Evolutionary conservation across 352 stramenopile genomes (phyloP), one percentile per base, ranked within the genome.

Genomic region (Globisporangium paddicum): DNA sequence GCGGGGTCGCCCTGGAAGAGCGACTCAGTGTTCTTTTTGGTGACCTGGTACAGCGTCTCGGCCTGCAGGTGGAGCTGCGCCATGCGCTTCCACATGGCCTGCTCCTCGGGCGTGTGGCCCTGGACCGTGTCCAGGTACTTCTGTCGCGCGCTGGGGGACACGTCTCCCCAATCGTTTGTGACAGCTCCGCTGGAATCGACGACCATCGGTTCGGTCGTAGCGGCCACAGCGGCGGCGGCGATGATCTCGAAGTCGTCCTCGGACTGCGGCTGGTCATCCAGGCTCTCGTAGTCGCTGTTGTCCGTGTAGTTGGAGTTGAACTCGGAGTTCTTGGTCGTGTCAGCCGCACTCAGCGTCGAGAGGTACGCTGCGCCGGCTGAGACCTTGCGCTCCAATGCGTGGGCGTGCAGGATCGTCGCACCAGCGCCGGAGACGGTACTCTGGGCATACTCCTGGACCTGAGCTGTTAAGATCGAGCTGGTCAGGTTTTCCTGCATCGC

Each of bases 81-180:
- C 41, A 60, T 60, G 55, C 55, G 55, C 23, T 53, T 60, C 55
- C 55, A 60, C 38, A 60, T 60, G 19, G 26, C 55, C n/a, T 53
- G 55, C 55, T 60, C 41, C 34, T 60, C 55, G 1, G 41, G 28
- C 11, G 55, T 60, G 28, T 32, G 55, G 28, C 55, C 26, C 41
- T 51, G 55, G 0, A 60, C 44, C 7, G 3, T 46, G 37, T 58
- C 51, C 41, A 60, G 28, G 19, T 51, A 51, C 40, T 60, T 28
- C 26, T 60, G 54, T 6, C 41, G 38, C 41, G 44, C 19, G 0
- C 28, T 45, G 41, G 51, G 51, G 3, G 51, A 47, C 21, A 38
- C 28, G 8, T 18, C 37, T 0, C 21, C n/a, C 51, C 51, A 58
- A 5, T 58, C 51, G 21, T 16, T 48, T 25, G 50, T 46, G 26